Base-by-base conservation (phyloP, 1,284 basidiomycete species). In the Amylostereum areolatum region DNA sequence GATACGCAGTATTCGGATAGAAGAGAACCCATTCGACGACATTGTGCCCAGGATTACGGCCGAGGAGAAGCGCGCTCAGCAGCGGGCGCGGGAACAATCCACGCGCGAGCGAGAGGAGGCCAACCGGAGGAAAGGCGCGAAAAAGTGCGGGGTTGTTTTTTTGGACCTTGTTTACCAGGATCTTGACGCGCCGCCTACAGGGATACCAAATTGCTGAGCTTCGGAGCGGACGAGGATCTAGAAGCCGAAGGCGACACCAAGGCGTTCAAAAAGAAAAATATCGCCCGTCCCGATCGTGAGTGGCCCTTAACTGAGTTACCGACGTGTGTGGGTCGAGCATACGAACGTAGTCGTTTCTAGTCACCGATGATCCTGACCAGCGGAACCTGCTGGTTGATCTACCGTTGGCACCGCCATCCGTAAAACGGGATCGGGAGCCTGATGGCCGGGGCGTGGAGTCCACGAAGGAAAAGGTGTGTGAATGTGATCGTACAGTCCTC, bases 41-140 rank as follows among this genome's bases (percentile, higher is more conserved):
- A 96, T 98, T 56, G 78, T 94, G 29, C 95, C 96, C 1, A 85
- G 96, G n/a, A 97, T 97, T 55, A 99, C 96, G 0, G 92, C 91
- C 0, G 89, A 85, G 1, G 94, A 98, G 69, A 86, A 89, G 54
- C 79, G 83, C 39, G 84, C 77, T 0, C 94, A 97, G 63, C 84
- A 86, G 54, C 75, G 78, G 49, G 93, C 93, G 0, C 78, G 82
- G 33, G 78, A 89, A 58, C 78, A 86, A 56, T 82, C 81, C 0
- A 87, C 87, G 58, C 74, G 75, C 43, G 90, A 92, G 61, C 72
- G 84, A 12, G 91, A 93, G 62, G 85, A 89, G 57, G 81, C 80
- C 49, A 79, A 80, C 54, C 74, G 83, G 42, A 75, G 82, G 46
- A 85, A 82, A 60, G 82, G 84, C 7, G 87, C 86, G 0, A 94